A percentile compares a stretch with the other conserved stretches of the same genome.
Conservation (phyloP, 2,329 filamentous ascomycete species). For the Cytospora leucostoma region DNA sequence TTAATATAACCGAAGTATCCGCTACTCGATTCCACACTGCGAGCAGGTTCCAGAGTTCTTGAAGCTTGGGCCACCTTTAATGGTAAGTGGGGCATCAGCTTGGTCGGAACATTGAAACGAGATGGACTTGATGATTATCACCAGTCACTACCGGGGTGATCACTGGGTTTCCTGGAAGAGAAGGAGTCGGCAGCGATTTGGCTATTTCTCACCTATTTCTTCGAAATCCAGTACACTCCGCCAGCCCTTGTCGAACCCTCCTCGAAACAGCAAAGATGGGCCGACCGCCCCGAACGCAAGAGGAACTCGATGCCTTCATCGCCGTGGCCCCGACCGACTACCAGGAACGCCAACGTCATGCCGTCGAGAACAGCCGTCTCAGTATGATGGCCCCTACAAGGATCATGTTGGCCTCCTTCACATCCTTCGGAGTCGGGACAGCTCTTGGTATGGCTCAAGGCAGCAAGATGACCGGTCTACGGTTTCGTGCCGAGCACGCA, state of each 20-base stretch:
- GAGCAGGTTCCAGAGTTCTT: neutral
- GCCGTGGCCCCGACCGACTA: conserved; percentile 3
- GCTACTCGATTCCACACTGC: conserved; percentile 9
- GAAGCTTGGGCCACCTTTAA: conserved; percentile 28
- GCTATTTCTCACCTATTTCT: neutral
- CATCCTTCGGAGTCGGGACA: conserved; percentile 69
- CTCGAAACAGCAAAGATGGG: conserved; percentile 10
- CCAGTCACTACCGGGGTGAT: too few species aligned
- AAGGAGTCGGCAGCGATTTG: neutral
- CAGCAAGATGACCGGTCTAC: conserved; percentile 71
- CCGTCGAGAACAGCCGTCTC: conserved; percentile 23
- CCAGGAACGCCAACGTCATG: conserved; percentile 9
- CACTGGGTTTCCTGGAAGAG: too few species aligned
- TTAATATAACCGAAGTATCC: too few species aligned
- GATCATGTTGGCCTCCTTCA: conserved; percentile 62
- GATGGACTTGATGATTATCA: too few species aligned
- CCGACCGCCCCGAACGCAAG: conserved; percentile 14
- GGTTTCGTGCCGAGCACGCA: conserved; percentile 93
- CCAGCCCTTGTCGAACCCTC: too few species aligned
- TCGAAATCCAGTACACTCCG: neutral
- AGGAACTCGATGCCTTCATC: conserved; percentile 22
- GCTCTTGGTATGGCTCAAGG: conserved; percentile 72
- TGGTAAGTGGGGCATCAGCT: neutral
- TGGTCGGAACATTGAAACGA: too few species aligned
- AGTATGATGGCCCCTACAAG: conserved; percentile 24